Conservation (phyloP, 768 basidiomycete species). For the Phanerodontia chrysosporium region DNA sequence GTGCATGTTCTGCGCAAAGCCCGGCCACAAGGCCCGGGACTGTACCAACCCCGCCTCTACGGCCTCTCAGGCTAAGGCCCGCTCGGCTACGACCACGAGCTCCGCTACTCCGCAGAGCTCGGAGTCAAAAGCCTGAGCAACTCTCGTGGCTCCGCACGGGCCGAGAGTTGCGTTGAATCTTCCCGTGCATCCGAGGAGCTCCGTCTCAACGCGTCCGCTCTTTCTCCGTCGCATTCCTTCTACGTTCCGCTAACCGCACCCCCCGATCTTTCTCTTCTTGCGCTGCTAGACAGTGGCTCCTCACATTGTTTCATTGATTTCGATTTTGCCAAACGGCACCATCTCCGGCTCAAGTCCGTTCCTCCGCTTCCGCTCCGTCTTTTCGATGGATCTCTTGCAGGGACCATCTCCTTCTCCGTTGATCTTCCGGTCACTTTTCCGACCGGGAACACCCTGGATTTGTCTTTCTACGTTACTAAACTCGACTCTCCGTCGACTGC, state of each 20-base stretch:
- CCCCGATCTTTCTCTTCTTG: slow-evolving; percentile 27
- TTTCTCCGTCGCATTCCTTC: slow-evolving; percentile 22
- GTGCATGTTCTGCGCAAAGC: no score
- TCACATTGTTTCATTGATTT: slow-evolving; percentile 34
- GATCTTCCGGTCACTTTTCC: slow-evolving; percentile 21
- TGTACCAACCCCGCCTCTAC: no score
- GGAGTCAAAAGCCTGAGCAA: no score
- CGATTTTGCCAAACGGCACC: slow-evolving; percentile 28
- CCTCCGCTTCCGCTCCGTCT: slow-evolving; percentile 32
- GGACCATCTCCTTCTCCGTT: slow-evolving; percentile 36
- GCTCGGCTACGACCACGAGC: no score
- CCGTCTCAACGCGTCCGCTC: no score
- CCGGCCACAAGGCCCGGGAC: no score
- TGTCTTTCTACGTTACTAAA: slow-evolving; percentile 24
- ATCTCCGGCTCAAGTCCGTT: slow-evolving; percentile 30
- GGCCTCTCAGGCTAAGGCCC: no score
- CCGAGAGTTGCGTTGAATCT: no score
- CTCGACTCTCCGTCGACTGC: slow-evolving; percentile 30
- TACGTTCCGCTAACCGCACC: slow-evolving; percentile 28
- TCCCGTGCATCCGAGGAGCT: no score
- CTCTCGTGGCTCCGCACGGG: no score
- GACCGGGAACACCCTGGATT: slow-evolving; percentile 27
- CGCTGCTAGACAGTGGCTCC: slow-evolving; percentile 35
- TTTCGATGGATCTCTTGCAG: slow-evolving; percentile 35
- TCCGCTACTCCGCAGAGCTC: no score